Base-by-base conservation (phyloP, 345 rosid species). In the Citrus australasica region DNA sequence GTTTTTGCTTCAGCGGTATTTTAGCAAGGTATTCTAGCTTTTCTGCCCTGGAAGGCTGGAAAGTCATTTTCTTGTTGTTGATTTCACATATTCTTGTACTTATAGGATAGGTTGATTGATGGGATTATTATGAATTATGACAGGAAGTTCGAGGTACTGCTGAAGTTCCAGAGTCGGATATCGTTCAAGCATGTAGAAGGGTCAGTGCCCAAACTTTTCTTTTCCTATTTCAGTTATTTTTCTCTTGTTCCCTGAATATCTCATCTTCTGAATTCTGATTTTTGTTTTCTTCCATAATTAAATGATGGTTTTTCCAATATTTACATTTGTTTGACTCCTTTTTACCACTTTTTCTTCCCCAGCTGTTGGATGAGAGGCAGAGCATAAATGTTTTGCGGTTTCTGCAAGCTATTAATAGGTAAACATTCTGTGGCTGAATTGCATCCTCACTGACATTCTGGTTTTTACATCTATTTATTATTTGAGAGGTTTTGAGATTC, bases 331-430 rank as follows among this genome's bases (percentile, higher is more conserved):
- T 72, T 80, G 63, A 56, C 69, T 78, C 35, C 63, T 66, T 53
- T 37, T 37, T 58, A 10, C 38, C 2, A 46, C 77, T 33, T 68
- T 82, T 64, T 46, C 79, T 77, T 71, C 73, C 73, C 59, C 84
- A 95, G 98, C 80, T 93, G 76, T 88, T 95, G 83, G 98, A 93
- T 68, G 97, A 95, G 87, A 92, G 98, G 86, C 93, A 92, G 84
- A 85, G 94, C 74, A 62, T 81, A 51, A 95, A 95, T 21, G 90
- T 95, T 42, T 77, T 84, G 81, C 83, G 84, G 75, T 91, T 86
- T 85, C 95, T 93, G 71, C 87, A 91, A 77, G 93, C 97, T 66
- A 91, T 93, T 53, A 92, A 90, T 78, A 75, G 84, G 88, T 86
- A 84, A 32, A 33, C 27, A 58, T 22, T 27, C 19, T 9, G 14